phyloP scores from a whole-genome alignment of 768 basidiomycete genomes.

The Tylopilus rubrobrunneus region DNA sequence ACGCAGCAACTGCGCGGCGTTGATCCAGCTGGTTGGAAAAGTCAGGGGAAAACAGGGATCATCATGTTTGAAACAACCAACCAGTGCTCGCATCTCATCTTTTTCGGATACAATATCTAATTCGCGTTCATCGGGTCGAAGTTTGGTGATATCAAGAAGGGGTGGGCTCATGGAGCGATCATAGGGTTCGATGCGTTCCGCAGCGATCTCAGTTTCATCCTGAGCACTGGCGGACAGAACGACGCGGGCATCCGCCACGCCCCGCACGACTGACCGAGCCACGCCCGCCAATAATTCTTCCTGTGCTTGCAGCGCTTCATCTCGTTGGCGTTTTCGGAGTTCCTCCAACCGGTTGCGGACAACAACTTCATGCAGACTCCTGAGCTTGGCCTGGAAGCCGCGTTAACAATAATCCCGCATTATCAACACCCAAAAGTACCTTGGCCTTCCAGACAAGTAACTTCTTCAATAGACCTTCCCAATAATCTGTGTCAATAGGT shows the following conservation, averaged over 20 bases:
- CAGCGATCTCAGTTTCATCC: slow-evolving; percentile 33
- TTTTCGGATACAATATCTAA: slow-evolving; percentile 70
- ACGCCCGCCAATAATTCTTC: slow-evolving; percentile 85
- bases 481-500: slow-evolving; percentile 96
- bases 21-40: slow-evolving; percentile 51
- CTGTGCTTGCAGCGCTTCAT: slow-evolving; percentile 92
- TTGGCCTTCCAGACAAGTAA: slow-evolving; percentile 97
- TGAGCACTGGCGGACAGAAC: slow-evolving; percentile 31
- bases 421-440: slow-evolving; percentile 37
- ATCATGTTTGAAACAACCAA: slow-evolving; percentile 34
- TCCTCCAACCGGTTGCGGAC: slow-evolving; percentile 95
- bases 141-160: slow-evolving; percentile 65
- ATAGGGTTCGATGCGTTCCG: slow-evolving; percentile 77
- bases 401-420: slow-evolving; percentile 1
- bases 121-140: slow-evolving; percentile 75
- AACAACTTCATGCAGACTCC: slow-evolving; percentile 91
- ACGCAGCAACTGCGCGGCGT: slow-evolving; percentile 76
- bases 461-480: slow-evolving; percentile 91
- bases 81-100: slow-evolving; percentile 63
- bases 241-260: slow-evolving; percentile 36
- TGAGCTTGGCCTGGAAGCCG: slow-evolving; percentile 73
- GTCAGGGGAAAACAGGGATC: slow-evolving; percentile 2
- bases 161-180: slow-evolving; percentile 82
- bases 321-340: slow-evolving; percentile 90
- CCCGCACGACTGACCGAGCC: slow-evolving; percentile 52